Conservation (phyloP, 108 stramenopile species). For the Skeletonema marinoi region DNA sequence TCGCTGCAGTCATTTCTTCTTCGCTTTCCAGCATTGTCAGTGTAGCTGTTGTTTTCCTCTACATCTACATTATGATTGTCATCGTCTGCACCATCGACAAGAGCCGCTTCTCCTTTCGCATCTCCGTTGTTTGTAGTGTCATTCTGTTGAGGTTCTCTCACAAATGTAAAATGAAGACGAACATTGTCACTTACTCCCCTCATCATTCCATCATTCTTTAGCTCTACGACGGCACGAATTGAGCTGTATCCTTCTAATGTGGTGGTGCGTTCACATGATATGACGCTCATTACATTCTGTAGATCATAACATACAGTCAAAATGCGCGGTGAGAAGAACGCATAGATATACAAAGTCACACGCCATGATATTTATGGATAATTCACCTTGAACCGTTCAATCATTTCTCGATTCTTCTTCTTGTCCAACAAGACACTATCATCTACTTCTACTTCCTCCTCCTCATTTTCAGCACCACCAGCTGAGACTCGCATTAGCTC, state of each 20-base stretch:
- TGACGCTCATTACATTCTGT: constrained; percentile 51
- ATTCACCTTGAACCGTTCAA: constrained; percentile 55
- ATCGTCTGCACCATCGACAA: not conserved
- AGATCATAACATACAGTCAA: not conserved
- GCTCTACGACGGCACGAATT: constrained; percentile 53
- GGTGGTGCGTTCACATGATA: constrained; percentile 53
- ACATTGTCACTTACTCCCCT: constrained; percentile 22
- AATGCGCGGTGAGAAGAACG: not conserved
- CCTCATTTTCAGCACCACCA: constrained; percentile 17
- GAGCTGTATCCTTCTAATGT: constrained; percentile 45
- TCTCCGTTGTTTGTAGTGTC: not conserved
- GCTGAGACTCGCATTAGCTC: constrained; percentile 23
- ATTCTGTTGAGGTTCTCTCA: constrained; percentile 24
- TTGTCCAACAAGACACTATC: constrained; percentile 8
- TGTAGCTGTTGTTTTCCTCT: not conserved
- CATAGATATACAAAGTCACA: not conserved
- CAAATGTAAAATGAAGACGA: constrained; percentile 26
- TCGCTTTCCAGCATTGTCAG: not conserved
- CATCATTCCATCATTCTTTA: constrained; percentile 45
- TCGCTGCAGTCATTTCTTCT: not conserved
- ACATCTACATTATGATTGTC: not conserved
- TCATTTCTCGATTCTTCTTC: constrained; percentile 24
- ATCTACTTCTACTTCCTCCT: constrained; percentile 7
- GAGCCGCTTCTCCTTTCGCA: not conserved
- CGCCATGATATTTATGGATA: not conserved